phyloP scores from a whole-genome alignment of 1,284 basidiomycete genomes.

The Fomitopsis palustris region DNA sequence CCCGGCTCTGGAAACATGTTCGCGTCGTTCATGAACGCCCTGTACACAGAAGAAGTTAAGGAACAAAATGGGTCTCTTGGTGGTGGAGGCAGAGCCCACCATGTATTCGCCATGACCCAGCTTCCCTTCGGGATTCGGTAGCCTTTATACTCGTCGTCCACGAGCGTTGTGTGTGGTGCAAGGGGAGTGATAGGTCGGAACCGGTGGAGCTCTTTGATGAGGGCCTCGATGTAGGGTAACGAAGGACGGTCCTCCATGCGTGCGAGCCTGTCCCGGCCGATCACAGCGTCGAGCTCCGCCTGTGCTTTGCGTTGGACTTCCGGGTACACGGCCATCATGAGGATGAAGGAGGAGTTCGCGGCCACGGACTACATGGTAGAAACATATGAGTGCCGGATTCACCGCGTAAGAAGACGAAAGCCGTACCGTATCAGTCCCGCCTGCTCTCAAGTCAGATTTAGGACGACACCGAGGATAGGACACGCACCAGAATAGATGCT shows the following conservation, averaged over 20 bases:
- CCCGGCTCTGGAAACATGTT: background rate
- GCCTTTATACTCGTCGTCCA: background rate
- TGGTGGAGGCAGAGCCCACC: background rate
- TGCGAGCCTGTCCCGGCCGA: constrained; percentile 22
- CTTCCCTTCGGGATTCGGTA: background rate
- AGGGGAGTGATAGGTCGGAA: constrained; percentile 8
- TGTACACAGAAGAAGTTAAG: background rate
- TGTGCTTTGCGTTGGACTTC: constrained; percentile 30
- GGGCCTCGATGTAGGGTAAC: constrained; percentile 26
- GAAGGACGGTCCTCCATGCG: constrained; percentile 18
- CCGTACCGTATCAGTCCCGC: constrained; percentile 1
- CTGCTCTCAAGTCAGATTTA: background rate
- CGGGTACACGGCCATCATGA: constrained; percentile 30
- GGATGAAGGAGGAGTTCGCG: background rate
- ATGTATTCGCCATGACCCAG: background rate
- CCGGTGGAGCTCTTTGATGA: constrained; percentile 24
- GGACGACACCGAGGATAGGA: background rate
- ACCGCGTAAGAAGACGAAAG: background rate
- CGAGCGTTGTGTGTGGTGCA: background rate
- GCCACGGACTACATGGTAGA: background rate
- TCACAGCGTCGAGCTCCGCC: constrained; percentile 17
- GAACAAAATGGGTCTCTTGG: no score
- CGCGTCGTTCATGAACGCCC: background rate
- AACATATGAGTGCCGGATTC: background rate
- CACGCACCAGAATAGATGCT: constrained; percentile 2